Conservation (phyloP, 306 rosid species). For the Mimosa bimucronata region DNA sequence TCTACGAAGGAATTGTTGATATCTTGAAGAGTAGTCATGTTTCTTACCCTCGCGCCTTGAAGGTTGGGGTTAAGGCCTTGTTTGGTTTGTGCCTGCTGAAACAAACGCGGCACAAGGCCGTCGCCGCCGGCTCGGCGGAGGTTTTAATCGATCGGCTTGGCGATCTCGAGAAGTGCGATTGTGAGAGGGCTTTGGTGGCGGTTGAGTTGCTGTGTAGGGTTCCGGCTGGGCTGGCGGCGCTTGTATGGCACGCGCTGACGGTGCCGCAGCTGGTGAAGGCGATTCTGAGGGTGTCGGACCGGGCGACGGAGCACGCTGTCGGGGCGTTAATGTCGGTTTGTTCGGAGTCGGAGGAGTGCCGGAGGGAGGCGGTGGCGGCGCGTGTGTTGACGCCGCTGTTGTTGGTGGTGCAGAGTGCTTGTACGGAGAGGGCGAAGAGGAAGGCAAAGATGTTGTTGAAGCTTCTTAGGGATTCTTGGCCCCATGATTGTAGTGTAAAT, state of each 20-base stretch:
- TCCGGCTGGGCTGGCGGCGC: constrained; percentile 61
- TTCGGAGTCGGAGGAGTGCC: constrained; percentile 63
- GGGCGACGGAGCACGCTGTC: constrained; percentile 91
- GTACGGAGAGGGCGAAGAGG: constrained; percentile 89
- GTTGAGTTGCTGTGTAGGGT: constrained; percentile 76
- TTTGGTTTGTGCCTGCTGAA: constrained; percentile 78
- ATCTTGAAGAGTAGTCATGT: constrained; percentile 53
- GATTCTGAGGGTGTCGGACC: constrained; percentile 72
- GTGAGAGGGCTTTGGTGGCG: constrained; percentile 81
- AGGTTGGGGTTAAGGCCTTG: constrained; percentile 74
- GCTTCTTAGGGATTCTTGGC: constrained; percentile 99
- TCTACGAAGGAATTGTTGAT: constrained; percentile 75
- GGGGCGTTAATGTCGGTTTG: constrained; percentile 81
- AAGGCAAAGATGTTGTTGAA: constrained; percentile 86
- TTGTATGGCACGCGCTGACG: constrained; percentile 69
- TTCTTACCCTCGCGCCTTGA: constrained; percentile 62
- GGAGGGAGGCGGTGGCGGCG: constrained; percentile 77
- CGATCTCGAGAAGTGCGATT: constrained; percentile 81
- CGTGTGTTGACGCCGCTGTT: constrained; percentile 77
- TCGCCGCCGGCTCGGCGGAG: constrained; percentile 69
- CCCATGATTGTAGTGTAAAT: constrained; percentile 69
- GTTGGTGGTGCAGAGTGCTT: constrained; percentile 84
- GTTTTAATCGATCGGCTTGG: constrained; percentile 66
- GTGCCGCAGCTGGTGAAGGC: constrained; percentile 80
- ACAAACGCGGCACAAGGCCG: constrained; percentile 71